Evolutionary conservation across 2,329 filamentous ascomycete species (phyloP).

Genomic region (Neurospora sp.): DNA sequence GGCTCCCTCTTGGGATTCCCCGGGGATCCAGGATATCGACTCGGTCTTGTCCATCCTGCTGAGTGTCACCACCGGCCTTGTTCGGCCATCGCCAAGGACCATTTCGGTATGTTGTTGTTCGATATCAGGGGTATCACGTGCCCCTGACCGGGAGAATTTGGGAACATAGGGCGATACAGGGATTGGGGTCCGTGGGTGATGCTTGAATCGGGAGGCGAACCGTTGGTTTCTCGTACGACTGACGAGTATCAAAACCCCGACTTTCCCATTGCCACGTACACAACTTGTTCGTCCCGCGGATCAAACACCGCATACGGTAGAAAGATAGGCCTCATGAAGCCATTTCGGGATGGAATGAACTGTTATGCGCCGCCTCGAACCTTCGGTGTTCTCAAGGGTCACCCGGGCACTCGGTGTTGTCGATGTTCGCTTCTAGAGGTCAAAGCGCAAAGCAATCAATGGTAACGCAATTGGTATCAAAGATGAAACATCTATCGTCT

Average conservation of each 20-base stretch:
- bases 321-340: constrained; percentile 6
- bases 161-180: neutral
- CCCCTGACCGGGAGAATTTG: neutral
- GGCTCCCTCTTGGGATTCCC: neutral
- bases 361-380: neutral
- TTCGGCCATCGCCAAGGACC: neutral
- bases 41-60: neutral
- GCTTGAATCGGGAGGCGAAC: constrained; percentile 6
- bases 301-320: neutral
- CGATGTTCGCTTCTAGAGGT: neutral
- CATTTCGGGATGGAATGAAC: constrained; percentile 12
- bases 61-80: neutral
- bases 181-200: constrained; percentile 3
- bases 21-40: neutral
- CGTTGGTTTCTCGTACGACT: constrained; percentile 11
- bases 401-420: neutral
- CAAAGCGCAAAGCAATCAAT: neutral
- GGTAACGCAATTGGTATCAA: neutral
- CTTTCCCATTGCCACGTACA: constrained; percentile 5
- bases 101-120: constrained; percentile 3
- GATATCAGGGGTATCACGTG: constrained; percentile 16
- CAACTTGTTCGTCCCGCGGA: constrained; percentile 3
- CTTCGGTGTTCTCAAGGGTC: neutral
- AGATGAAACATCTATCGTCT: neutral
- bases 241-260: constrained; percentile 7